Conservation (phyloP, 768 basidiomycete genomes). For the Mycena rebaudengoi region DNA sequence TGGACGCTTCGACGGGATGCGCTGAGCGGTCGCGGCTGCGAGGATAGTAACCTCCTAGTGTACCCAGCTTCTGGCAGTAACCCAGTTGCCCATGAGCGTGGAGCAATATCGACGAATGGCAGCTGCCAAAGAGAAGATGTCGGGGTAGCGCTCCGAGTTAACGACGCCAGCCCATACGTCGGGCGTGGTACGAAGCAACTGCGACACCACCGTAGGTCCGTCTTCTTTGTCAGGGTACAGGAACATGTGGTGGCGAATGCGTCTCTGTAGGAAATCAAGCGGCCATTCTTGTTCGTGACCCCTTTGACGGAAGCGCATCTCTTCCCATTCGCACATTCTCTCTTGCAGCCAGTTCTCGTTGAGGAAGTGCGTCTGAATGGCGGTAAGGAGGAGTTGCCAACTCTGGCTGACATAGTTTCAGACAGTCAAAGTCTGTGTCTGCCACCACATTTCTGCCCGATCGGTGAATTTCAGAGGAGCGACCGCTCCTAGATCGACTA, state of each 20-base stretch:
- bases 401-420: neutral
- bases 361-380: conserved; percentile 8
- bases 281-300: neutral
- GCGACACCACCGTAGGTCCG: neutral
- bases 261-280: neutral
- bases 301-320: neutral
- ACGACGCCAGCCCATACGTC: neutral
- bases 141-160: neutral
- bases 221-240: neutral
- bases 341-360: conserved; percentile 1
- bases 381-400: neutral
- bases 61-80: neutral
- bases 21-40: neutral
- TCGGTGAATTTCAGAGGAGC: conserved; percentile 3
- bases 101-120: neutral
- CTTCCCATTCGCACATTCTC: neutral
- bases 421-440: neutral
- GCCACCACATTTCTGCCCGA: neutral
- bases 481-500: neutral
- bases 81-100: conserved; percentile 12
- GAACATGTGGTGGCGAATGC: neutral
- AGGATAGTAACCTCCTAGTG: neutral
- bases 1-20: neutral
- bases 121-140: neutral
- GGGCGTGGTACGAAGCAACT: neutral